Percentiles rank a stretch among this genome's conserved stretches.
Evolutionary conservation across 2,329 filamentous ascomycete genomes (phyloP).

Genomic region (Cryphonectria radicalis): DNA sequence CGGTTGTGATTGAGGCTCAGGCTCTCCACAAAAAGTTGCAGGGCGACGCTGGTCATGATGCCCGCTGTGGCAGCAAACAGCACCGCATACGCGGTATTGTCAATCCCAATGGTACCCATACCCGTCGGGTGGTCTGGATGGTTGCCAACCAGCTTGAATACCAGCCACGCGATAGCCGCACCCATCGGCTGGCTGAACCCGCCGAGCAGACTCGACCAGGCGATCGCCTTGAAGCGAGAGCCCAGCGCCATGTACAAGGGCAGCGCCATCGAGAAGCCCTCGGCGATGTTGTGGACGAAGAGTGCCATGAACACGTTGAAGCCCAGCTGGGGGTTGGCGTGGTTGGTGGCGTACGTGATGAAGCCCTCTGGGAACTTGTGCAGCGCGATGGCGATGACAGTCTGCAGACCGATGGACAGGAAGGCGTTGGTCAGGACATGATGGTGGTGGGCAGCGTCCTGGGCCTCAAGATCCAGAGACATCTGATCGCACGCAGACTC

Average conservation of each 20-base stretch:
- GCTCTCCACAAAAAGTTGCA: slow-evolving; percentile 88
- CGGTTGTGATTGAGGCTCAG: slow-evolving; percentile 80
- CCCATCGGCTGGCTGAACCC: slow-evolving; percentile 87
- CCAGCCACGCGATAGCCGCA: slow-evolving; percentile 80
- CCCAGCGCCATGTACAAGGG: slow-evolving; percentile 90
- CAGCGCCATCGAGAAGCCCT: slow-evolving; percentile 92
- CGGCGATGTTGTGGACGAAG: slow-evolving; percentile 97
- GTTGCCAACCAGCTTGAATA: slow-evolving; percentile 73
- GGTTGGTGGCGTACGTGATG: slow-evolving; percentile 96
- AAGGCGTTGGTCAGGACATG: slow-evolving; percentile 95
- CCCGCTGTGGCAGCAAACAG: slow-evolving; percentile 91
- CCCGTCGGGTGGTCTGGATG: slow-evolving; percentile 33
- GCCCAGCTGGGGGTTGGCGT: slow-evolving; percentile 86
- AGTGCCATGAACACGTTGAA: slow-evolving; percentile 93
- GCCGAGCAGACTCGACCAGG: slow-evolving; percentile 82
- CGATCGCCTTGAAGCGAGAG: slow-evolving; percentile 79
- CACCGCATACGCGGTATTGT: slow-evolving; percentile 69
- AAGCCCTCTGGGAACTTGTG: slow-evolving; percentile 92
- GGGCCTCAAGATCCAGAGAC: slow-evolving; percentile 50
- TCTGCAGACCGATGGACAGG: slow-evolving; percentile 92
- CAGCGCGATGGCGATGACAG: slow-evolving; percentile 89
- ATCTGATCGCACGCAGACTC: slow-evolving; percentile 34
- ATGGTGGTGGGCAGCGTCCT: slow-evolving; percentile 70
- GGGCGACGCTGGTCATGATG: slow-evolving; percentile 91
- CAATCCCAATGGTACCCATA: slow-evolving; percentile 44